A percentile compares a stretch with the other conserved stretches of the same genome.
These are phyloP conservation scores for Penicillium waksmanii DNA, from an alignment of 495 filamentous ascomycete species.

Conservation along the genomic window DNA sequence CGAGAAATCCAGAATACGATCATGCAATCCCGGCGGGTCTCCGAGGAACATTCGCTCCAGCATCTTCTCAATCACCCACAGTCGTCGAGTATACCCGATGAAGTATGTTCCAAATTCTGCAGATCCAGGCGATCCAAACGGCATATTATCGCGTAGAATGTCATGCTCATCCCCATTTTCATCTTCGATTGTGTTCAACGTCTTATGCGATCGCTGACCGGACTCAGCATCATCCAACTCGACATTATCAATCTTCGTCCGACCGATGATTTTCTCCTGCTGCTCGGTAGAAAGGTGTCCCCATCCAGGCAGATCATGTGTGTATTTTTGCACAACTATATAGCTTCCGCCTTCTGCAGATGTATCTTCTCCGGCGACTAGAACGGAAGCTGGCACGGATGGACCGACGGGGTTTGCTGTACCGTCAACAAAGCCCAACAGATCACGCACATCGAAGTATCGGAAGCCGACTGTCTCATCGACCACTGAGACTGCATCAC, in stretches of 20 bases:
- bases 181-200: constrained; percentile 57
- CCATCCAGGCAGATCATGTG: constrained; percentile 57
- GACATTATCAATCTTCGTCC: constrained; percentile 59
- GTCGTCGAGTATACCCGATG: constrained; percentile 56
- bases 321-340: constrained; percentile 61
- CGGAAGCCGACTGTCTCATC: constrained; percentile 62
- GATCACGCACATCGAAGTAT: constrained; percentile 62
- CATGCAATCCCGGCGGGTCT: constrained; percentile 56
- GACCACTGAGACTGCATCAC: constrained; percentile 46
- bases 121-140: constrained; percentile 56
- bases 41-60: constrained; percentile 61
- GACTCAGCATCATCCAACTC: constrained; percentile 55
- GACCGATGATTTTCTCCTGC: constrained; percentile 60
- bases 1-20: constrained; percentile 59
- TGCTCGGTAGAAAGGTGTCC: constrained; percentile 48
- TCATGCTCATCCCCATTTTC: constrained; percentile 54
- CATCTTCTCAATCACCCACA: constrained; percentile 65
- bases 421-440: constrained; percentile 63
- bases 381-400: constrained; percentile 45
- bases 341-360: constrained; percentile 52
- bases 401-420: constrained; percentile 61
- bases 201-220: constrained; percentile 57
- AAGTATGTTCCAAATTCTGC: constrained; percentile 63
- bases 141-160: constrained; percentile 64
- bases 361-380: constrained; percentile 49